Evolutionary conservation across 202 grass and related monocot species (phyloP).

Genomic region (Saccharum hybrid): DNA sequence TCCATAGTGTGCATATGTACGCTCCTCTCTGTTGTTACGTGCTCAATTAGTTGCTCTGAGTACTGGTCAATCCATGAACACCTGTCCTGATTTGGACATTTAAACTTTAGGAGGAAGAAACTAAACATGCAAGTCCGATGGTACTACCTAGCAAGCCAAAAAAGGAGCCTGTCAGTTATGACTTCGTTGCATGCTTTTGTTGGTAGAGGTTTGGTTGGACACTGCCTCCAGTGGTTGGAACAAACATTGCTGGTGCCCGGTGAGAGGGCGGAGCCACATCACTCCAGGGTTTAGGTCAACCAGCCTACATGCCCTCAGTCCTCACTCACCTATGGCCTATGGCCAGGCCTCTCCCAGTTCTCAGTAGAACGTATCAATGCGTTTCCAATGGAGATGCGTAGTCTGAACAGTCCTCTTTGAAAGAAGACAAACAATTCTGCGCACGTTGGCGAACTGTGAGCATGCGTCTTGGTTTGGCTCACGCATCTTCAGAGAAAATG

Average conservation of each 20-base stretch:
- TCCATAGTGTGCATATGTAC: not conserved
- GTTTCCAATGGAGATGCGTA: not conserved
- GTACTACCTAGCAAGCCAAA: slow-evolving; percentile 32
- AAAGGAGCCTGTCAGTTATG: not conserved
- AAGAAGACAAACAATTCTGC: not conserved
- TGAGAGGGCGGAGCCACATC: slow-evolving; percentile 4
- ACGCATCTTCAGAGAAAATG: not conserved
- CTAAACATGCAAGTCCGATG: not conserved
- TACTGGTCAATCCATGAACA: not conserved
- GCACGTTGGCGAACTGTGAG: not conserved
- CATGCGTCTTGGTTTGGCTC: slow-evolving; percentile 10
- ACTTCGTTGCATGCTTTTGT: slow-evolving; percentile 1
- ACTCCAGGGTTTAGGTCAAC: slow-evolving; percentile 31
- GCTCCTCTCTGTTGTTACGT: not conserved
- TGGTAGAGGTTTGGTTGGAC: slow-evolving; percentile 36
- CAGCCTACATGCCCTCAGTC: not conserved
- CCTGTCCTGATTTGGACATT: not conserved
- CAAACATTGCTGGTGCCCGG: slow-evolving; percentile 15
- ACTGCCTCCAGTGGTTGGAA: slow-evolving; percentile 36
- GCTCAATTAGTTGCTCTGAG: not conserved
- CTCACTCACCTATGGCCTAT: not conserved
- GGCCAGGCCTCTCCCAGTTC: not conserved
- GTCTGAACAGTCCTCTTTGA: not conserved
- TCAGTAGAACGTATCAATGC: not conserved
- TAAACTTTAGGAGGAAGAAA: not conserved